These are phyloP conservation scores for Trypanosoma conorhini DNA, from an alignment of 208 protist genomes.

Conservation along the genomic window DNA sequence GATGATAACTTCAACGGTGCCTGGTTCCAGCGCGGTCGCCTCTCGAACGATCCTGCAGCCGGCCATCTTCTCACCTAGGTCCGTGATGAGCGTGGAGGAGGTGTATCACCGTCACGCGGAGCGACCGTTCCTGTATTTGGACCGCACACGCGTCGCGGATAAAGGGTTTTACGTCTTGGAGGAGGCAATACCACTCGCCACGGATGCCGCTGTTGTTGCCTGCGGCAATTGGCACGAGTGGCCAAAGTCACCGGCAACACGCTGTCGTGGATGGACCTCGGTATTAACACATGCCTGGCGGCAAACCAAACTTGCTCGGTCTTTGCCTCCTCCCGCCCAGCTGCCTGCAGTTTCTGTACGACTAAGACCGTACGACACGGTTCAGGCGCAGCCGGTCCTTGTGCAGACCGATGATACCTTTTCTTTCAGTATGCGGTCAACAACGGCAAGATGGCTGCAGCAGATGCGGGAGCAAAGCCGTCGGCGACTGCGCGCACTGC, in stretches of 20 bases:
- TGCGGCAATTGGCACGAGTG: slow-evolving; percentile 57
- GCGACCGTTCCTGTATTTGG: slow-evolving; percentile 54
- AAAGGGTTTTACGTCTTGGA: slow-evolving; percentile 23
- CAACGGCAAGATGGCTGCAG: slow-evolving; percentile 69
- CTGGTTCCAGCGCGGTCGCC: background rate
- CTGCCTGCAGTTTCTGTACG: slow-evolving; percentile 57
- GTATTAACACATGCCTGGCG: slow-evolving; percentile 77
- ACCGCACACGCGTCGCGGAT: slow-evolving; percentile 32
- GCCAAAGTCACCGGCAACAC: slow-evolving; percentile 37
- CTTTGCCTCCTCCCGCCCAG: slow-evolving; percentile 71
- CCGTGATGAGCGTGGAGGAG: slow-evolving; percentile 27
- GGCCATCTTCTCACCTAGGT: slow-evolving; percentile 36
- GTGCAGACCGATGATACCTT: slow-evolving; percentile 56
- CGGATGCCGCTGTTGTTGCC: slow-evolving; percentile 63
- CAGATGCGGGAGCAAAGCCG: slow-evolving; percentile 53
- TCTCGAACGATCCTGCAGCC: slow-evolving; percentile 19
- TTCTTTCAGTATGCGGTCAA: slow-evolving; percentile 58
- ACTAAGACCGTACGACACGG: slow-evolving; percentile 70
- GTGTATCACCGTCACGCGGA: slow-evolving; percentile 14
- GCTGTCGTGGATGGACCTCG: slow-evolving; percentile 83
- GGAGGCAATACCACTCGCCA: slow-evolving; percentile 49
- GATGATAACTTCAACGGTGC: slow-evolving; percentile 3
- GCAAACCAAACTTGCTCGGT: slow-evolving; percentile 56
- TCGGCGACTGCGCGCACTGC: slow-evolving; percentile 32
- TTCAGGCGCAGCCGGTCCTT: slow-evolving; percentile 52